phyloP scores from a whole-genome alignment of 495 filamentous ascomycete species.

The Lepidopterella palustris region DNA sequence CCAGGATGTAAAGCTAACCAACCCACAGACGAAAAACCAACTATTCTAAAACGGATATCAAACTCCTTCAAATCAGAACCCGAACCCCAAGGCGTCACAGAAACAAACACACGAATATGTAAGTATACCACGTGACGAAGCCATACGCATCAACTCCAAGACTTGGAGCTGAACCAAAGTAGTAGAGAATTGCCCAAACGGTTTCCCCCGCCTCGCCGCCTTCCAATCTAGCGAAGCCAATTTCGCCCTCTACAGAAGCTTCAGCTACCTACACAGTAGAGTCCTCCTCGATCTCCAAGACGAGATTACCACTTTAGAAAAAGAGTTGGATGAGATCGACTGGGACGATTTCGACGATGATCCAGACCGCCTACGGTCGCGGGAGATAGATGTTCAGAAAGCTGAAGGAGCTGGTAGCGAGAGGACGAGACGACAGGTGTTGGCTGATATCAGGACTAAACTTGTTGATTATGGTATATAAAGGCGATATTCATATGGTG shows the following conservation, averaged over 20 bases:
- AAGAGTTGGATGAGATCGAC: conserved; percentile 33
- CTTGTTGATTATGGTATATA: conserved; percentile 3
- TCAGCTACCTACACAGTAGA: conserved; percentile 36
- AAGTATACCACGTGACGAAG: background rate
- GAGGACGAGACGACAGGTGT: conserved; percentile 24
- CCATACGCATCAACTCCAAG: background rate
- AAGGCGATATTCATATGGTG: background rate
- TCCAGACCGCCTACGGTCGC: conserved; percentile 19
- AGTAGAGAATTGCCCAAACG: conserved; percentile 34
- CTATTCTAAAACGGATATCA: conserved; percentile 7
- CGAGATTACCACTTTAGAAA: conserved; percentile 32
- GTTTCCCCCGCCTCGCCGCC: conserved; percentile 36
- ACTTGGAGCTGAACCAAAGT: no score
- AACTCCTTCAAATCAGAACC: conserved; percentile 10
- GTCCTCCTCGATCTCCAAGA: conserved; percentile 32
- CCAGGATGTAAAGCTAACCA: background rate
- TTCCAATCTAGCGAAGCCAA: conserved; percentile 34
- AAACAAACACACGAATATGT: conserved; percentile 4
- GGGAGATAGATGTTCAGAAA: conserved; percentile 14
- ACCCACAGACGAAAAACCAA: background rate
- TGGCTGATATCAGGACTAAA: conserved; percentile 32
- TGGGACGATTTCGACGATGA: conserved; percentile 21
- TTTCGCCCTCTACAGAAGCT: conserved; percentile 37
- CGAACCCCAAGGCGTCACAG: background rate
- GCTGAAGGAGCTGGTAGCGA: conserved; percentile 8